phyloP scores from a whole-genome alignment of 148 eudicot genomes.

The Gaultheria prostrata region DNA sequence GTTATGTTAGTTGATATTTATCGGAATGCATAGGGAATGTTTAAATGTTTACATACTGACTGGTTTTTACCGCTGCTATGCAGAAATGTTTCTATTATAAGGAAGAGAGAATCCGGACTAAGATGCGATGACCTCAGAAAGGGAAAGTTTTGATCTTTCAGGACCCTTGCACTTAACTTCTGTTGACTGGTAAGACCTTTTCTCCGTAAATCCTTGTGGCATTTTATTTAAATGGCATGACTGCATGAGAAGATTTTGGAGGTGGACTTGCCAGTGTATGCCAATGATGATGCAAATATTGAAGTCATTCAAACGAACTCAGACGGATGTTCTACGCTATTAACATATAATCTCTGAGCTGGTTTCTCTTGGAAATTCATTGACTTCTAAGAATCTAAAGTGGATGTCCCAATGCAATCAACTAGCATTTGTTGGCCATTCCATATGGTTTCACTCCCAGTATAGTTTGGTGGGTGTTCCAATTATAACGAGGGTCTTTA shows the following conservation, averaged over 20 bases:
- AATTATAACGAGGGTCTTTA: not conserved
- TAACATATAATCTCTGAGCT: not conserved
- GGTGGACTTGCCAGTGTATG: not conserved
- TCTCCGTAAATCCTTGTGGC: not conserved
- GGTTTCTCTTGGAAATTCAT: not conserved
- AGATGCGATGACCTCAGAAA: slow-evolving; percentile 37
- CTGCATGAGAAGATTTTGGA: not conserved
- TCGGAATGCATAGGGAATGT: not conserved
- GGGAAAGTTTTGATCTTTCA: slow-evolving; percentile 52
- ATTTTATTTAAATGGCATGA: not conserved
- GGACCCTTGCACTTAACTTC: slow-evolving; percentile 69
- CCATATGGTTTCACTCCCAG: not conserved
- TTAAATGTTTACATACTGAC: not conserved
- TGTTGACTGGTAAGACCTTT: slow-evolving; percentile 69
- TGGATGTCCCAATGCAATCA: not conserved
- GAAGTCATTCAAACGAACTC: not conserved
- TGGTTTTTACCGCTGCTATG: not conserved
- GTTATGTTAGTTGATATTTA: not conserved
- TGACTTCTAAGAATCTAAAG: not conserved
- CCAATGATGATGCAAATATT: not conserved
- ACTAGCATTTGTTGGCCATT: not conserved
- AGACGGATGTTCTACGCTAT: not conserved
- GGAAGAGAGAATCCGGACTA: not conserved
- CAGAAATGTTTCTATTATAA: slow-evolving; percentile 4
- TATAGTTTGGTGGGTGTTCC: not conserved